Percentiles rank a stretch among this genome's conserved stretches.
Conservation (phyloP, 371 early-diverging fungal genomes). For the Rhizopus delemar region DNA sequence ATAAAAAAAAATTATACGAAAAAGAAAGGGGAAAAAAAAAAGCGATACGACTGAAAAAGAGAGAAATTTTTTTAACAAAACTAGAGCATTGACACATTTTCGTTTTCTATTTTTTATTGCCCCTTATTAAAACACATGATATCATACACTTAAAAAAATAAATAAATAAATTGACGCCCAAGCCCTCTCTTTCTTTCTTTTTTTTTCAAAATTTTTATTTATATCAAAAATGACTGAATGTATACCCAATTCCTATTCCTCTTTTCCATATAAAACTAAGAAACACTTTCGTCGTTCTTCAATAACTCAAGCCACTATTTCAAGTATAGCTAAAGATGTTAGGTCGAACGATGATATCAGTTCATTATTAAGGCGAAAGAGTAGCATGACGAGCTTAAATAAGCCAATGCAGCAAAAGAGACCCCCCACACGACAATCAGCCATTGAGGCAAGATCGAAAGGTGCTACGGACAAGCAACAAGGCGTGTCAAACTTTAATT, state of each 20-base stretch:
- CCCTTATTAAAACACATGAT: constrained; percentile 3
- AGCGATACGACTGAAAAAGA: too few species aligned
- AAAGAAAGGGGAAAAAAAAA: too few species aligned
- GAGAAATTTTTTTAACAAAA: too few species aligned
- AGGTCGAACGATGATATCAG: constrained; percentile 13
- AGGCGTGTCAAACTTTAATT: background rate
- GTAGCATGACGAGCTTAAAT: background rate
- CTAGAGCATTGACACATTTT: background rate
- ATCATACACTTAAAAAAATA: background rate
- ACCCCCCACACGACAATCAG: background rate
- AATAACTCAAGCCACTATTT: constrained; percentile 23
- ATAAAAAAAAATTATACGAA: too few species aligned
- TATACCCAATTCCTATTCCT: constrained; percentile 1
- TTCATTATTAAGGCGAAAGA: background rate
- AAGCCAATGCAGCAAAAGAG: background rate
- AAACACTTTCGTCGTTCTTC: constrained; percentile 16
- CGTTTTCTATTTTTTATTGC: background rate
- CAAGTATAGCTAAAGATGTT: constrained; percentile 26
- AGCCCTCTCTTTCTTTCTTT: background rate
- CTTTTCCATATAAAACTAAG: background rate
- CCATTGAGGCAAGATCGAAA: background rate
- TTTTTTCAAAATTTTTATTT: background rate
- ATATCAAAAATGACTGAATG: background rate
- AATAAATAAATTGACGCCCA: background rate
- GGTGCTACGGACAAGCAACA: background rate